These are phyloP conservation scores for Gossypium anomalum DNA, from an alignment of 345 rosid species.

Conservation along the genomic window DNA sequence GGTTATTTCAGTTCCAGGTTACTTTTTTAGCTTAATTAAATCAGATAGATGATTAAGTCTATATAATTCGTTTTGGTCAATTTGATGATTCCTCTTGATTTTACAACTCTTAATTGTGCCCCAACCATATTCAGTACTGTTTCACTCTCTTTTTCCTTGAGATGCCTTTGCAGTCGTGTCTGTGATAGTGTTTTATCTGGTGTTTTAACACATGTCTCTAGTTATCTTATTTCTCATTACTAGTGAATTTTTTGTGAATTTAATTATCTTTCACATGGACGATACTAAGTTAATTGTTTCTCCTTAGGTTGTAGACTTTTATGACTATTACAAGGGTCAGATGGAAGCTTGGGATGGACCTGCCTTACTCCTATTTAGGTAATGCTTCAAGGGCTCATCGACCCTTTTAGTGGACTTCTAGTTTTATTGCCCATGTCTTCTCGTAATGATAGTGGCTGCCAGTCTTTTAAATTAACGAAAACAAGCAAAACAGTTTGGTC, in stretches of 20 bases:
- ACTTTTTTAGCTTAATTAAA: not conserved
- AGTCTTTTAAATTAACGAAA: not conserved
- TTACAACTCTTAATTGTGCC: not conserved
- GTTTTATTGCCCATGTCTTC: conserved; percentile 1
- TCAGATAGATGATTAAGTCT: not conserved
- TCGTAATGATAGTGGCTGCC: not conserved
- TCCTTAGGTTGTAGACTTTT: conserved; percentile 75
- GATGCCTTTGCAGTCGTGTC: not conserved
- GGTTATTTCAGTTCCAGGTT: not conserved
- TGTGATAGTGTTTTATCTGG: not conserved
- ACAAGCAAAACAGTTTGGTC: not conserved
- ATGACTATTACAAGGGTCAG: conserved; percentile 98
- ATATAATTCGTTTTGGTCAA: not conserved
- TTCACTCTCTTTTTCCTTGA: not conserved
- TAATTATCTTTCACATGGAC: not conserved
- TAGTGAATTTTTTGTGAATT: not conserved
- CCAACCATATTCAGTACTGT: not conserved
- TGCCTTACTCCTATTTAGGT: conserved; percentile 97
- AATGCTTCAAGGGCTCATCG: conserved; percentile 15
- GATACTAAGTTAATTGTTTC: conserved; percentile 16
- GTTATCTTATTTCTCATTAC: not conserved
- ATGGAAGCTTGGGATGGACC: conserved; percentile 99
- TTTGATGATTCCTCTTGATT: conserved; percentile 2
- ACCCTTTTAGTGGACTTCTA: not conserved
- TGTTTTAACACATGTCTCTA: not conserved